Percentiles rank a stretch among this genome's conserved stretches.
phyloP scores from a whole-genome alignment of 768 basidiomycete genomes.

The Punctularia strigosozonata region DNA sequence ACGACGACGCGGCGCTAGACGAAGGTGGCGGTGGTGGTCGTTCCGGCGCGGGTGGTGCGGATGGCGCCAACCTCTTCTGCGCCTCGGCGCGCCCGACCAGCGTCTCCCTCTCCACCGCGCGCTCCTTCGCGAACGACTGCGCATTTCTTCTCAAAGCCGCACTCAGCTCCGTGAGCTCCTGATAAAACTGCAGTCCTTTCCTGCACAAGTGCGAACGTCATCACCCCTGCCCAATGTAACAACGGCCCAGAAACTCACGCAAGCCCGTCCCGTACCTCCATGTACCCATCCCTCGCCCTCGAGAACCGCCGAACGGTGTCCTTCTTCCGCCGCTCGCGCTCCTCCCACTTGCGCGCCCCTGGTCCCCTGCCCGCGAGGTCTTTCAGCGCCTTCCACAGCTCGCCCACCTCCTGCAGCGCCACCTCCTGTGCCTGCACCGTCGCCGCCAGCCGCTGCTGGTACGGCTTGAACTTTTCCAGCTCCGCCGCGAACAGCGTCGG shows the following conservation, averaged over 20 bases:
- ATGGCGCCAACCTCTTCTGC: slow-evolving; percentile 42
- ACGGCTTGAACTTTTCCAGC: slow-evolving; percentile 91
- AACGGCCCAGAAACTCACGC: slow-evolving; percentile 39
- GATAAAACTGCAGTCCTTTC: slow-evolving; percentile 86
- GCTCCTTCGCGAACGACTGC: slow-evolving; percentile 46
- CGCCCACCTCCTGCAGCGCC: slow-evolving; percentile 60
- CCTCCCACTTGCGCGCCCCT: slow-evolving; percentile 72
- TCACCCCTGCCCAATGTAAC: slow-evolving; percentile 5
- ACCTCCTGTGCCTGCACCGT: slow-evolving; percentile 71
- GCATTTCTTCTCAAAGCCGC: slow-evolving; percentile 45
- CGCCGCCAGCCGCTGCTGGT: slow-evolving; percentile 69
- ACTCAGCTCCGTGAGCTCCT: slow-evolving; percentile 59
- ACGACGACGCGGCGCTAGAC: slow-evolving; percentile 17
- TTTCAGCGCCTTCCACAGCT: slow-evolving; percentile 63
- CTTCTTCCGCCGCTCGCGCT: slow-evolving; percentile 67
- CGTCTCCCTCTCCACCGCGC: slow-evolving; percentile 60
- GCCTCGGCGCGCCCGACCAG: slow-evolving; percentile 61
- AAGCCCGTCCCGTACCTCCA: slow-evolving; percentile 77
- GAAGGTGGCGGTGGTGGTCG: slow-evolving; percentile 32
- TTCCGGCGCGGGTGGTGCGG: slow-evolving; percentile 30
- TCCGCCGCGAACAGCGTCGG: slow-evolving; percentile 85
- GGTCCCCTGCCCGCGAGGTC: slow-evolving; percentile 66
- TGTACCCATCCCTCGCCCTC: slow-evolving; percentile 71
- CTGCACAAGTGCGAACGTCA: slow-evolving; percentile 23
- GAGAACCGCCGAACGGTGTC: slow-evolving; percentile 64